phyloP scores from a whole-genome alignment of 768 basidiomycete species.

The Lactifluus hygrophoroides region DNA sequence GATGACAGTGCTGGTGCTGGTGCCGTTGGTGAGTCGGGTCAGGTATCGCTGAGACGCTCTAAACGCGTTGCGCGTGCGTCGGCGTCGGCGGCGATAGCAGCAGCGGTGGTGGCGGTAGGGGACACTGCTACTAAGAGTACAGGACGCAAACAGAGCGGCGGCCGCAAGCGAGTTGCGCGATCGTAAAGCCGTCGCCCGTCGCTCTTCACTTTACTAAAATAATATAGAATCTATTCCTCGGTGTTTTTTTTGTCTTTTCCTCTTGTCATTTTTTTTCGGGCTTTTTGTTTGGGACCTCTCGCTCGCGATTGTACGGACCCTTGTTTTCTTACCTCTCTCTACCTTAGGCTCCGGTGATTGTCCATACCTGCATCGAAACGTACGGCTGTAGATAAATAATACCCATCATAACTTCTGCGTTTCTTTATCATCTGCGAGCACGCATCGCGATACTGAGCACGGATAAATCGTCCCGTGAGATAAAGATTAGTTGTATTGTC shows the following conservation, averaged over 20 bases:
- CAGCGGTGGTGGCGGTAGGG: not conserved
- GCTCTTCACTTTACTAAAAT: too few species aligned
- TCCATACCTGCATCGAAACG: not conserved
- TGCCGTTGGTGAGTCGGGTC: not conserved
- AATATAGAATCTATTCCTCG: not conserved
- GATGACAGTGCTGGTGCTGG: not conserved
- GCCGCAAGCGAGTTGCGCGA: not conserved
- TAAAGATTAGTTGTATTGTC: not conserved
- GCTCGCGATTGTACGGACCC: not conserved
- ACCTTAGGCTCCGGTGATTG: not conserved
- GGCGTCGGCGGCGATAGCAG: not conserved
- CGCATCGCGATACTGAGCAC: not conserved
- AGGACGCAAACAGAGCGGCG: not conserved
- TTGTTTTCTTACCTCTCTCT: not conserved
- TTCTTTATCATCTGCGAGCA: not conserved
- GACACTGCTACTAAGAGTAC: not conserved
- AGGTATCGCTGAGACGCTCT: slow-evolving; percentile 4
- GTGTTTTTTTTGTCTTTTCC: not conserved
- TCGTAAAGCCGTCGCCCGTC: not conserved
- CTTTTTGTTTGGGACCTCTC: not conserved
- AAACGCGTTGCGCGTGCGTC: not conserved
- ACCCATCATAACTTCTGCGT: too few species aligned
- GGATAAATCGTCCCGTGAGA: not conserved
- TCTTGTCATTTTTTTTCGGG: not conserved
- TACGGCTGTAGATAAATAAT: not conserved